Base-by-base conservation (phyloP, 768 basidiomycete genomes). In the Collybia nuda region DNA sequence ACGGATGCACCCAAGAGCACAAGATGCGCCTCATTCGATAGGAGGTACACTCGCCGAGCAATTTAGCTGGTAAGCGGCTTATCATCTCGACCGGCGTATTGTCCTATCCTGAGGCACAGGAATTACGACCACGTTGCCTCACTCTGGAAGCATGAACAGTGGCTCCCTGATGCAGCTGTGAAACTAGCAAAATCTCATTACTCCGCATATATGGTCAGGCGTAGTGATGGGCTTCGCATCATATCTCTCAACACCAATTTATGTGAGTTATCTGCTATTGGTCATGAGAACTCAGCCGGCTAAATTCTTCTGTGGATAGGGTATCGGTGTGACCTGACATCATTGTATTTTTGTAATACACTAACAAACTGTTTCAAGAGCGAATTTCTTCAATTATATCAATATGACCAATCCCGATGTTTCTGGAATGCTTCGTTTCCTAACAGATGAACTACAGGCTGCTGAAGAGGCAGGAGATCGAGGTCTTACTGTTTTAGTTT, bases 191-290 rank as follows among this genome's bases (percentile, higher is more conserved):
- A 76, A 37, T 70, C 83, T 0, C 88, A 90, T 64, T 90, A 90
- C 57, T 75, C 83, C 6, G 89, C 75, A 9, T 91, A 86, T 62
- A 85, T 83, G 73, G 86, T 88, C 22, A 75, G 75, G 55, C 78
- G 87, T 18, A 54, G 60, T 15, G 85, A 88, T 47, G 88, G 86
- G 5, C 69, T 91, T 12, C 75, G 87, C 32, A 66, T 90, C 26
- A 87, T 91, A 49, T 82, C 86, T 29, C 64, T 91, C 50, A 89
- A 91, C 62, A 90, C 88, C 15, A 84, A 90, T 61, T 58, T 90
- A 47, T 91, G 88, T 86, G 64, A 48, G 84, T 71, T 26, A 11
- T 32, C 9, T 11, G 14, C 12, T 32, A 32, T 32, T 14, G 3
- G 32, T 11, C 6, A 14, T 32, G 12, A 32, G 9, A 32, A 32